Percentiles rank a stretch among this genome's conserved stretches.
Evolutionary conservation across 371 early-diverging fungal species (phyloP).

Genomic region (Capillidium heterosporum): DNA sequence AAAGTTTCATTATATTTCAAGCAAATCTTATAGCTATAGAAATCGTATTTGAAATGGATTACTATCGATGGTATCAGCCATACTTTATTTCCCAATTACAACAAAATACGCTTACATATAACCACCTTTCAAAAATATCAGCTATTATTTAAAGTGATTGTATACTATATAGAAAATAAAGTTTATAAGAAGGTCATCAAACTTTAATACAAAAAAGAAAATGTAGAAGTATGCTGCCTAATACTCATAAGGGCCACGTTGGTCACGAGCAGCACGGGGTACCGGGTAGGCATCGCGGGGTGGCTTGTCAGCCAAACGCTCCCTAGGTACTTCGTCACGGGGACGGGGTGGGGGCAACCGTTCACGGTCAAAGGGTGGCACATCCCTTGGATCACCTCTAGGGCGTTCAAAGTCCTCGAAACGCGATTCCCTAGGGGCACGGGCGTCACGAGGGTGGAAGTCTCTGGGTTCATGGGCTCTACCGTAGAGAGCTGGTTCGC

Average conservation of each 20-base stretch:
- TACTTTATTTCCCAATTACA: too few relatives aligned
- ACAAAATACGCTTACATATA: too few relatives aligned
- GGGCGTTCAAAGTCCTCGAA: neutral
- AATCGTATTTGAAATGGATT: too few relatives aligned
- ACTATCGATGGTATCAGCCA: too few relatives aligned
- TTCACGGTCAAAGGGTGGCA: constrained; percentile 1
- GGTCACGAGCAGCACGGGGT: constrained; percentile 1
- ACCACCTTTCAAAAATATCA: too few relatives aligned
- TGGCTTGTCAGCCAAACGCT: neutral
- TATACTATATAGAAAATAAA: too few relatives aligned
- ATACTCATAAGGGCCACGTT: neutral
- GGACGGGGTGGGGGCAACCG: neutral
- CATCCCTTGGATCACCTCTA: neutral
- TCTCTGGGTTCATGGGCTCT: neutral
- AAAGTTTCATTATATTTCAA: too few relatives aligned
- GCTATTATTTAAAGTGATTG: too few relatives aligned
- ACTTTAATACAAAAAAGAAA: too few relatives aligned
- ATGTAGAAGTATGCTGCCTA: neutral
- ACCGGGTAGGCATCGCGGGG: neutral
- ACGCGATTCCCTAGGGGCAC: neutral
- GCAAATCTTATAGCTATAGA: too few relatives aligned
- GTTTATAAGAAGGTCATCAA: too few relatives aligned
- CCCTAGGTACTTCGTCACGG: neutral
- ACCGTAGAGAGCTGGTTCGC: neutral
- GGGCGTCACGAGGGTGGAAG: constrained; percentile 5